Base-by-base conservation (phyloP, 441 rosid genomes). In the Erodium moschatum region DNA sequence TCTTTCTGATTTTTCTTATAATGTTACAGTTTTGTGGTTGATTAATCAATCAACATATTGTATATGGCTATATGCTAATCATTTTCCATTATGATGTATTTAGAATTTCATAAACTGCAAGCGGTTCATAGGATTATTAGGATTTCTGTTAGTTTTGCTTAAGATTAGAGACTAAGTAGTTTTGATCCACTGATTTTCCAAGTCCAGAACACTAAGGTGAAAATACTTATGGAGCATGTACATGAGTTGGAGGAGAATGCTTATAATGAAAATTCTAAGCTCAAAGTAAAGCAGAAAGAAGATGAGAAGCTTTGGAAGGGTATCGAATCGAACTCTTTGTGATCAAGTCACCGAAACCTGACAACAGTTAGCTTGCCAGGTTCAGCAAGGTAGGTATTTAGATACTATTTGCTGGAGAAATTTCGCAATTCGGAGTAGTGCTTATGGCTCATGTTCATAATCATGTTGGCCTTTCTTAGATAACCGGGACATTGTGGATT, bases 221-320 rank as follows among this genome's bases (percentile, higher is more conserved):
- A 85, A 82, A 91, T 82, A 78, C 86, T 93, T 13, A 68, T 71
- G 73, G 96, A 89, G 54, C 83, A 80, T 70, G 76, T 87, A 79
- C 78, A 65, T 68, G 76, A 75, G 7, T 78, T 93, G 69, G 98
- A 91, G 86, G 96, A 85, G 81, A 88, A 77, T 76, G 88, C 97
- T 65, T 86, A 87, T 58, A 89, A 88, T 60, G 98, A 93, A 78
- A 93, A 93, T 77, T 89, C 95, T 50, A 89, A 93, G 82, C 89
- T 91, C 68, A 86, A 83, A 73, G 91, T 86, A 60, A 91, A 82
- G 87, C 93, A 88, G 79, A 93, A 86, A 72, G 97, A 89, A 78
- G 92, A 91, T 69, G 89, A 91, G 71, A 93, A 91, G 82, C 87
- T 91, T 35, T 93, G 98, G 98, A 87, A 79, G 80, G 98, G 97